A percentile compares a stretch with the other conserved stretches of the same genome.
Conservation (phyloP, 2,329 filamentous ascomycete genomes). For the Claviceps capensis region DNA sequence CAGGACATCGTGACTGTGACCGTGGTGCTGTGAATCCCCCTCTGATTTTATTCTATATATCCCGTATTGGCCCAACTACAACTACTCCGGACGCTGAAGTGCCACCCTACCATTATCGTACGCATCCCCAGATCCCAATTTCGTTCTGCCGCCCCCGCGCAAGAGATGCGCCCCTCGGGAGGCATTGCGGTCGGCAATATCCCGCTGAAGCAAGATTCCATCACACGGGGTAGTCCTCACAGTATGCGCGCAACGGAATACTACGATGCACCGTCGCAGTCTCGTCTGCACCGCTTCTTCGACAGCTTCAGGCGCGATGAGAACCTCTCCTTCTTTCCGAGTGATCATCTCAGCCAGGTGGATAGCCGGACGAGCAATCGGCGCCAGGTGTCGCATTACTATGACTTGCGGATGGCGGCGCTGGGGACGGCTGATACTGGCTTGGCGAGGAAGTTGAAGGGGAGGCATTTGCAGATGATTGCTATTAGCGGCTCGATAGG, state of each 20-base stretch:
- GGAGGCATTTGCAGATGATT: constrained; percentile 91
- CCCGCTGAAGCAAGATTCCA: constrained; percentile 44
- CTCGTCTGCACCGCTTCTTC: constrained; percentile 30
- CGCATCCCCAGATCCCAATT: neutral
- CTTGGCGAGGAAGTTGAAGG: constrained; percentile 65
- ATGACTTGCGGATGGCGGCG: constrained; percentile 43
- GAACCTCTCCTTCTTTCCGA: constrained; percentile 31
- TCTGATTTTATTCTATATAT: no score
- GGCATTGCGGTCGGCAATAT: constrained; percentile 44
- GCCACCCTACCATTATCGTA: no score
- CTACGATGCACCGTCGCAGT: constrained; percentile 24
- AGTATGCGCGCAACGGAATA: constrained; percentile 38
- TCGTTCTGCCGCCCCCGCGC: neutral
- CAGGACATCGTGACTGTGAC: no score
- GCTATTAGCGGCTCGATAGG: constrained; percentile 88
- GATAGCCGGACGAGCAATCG: constrained; percentile 11
- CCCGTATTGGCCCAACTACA: no score
- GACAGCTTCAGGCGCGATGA: constrained; percentile 53
- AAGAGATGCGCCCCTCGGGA: constrained; percentile 20
- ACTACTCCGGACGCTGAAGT: no score
- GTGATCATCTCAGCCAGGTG: constrained; percentile 25
- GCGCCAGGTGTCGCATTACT: constrained; percentile 31
- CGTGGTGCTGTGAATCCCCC: no score
- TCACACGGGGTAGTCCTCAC: constrained; percentile 34
- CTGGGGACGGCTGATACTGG: constrained; percentile 64